Evolutionary conservation across 208 protist genomes (phyloP), one percentile per base, ranked within the genome.

Genomic region (Trichomonas vaginalis): DNA sequence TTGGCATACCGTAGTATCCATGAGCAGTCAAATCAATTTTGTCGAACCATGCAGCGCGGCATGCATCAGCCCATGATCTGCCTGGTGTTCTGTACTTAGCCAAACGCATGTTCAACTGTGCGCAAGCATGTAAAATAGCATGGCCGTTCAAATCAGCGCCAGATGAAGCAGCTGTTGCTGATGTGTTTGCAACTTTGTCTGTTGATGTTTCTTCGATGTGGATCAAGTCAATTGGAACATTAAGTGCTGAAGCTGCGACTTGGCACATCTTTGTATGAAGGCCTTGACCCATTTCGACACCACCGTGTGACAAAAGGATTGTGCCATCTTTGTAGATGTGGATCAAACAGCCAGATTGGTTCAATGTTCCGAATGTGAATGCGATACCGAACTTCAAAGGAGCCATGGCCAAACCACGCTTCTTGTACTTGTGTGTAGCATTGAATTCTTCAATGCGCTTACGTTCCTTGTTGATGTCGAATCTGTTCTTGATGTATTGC

Each of bases 331-430:
- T 96, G 95, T 97, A 97, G 40, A 98, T 46, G 62, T 97, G 97
- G 27, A 98, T 96, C 21, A 98, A 96, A 46, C 97, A 96, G 6
- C 96, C 88, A 15, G 96, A 95, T 95, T 98, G 97, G 95, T 98
- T 98, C 92, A 98, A 90, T 46, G 97, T 97, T 48, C 96, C 97
- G 14, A 96, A 87, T 6, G 96, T 97, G 95, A 98, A 98, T 12
- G 96, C 96, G 61, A 98, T 98, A 96, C 98, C 98, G 96, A 98
- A 99, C 95, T 98, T 98, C 17, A 96, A 96, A 27, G 98, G 97
- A 23, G 98, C 95, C 23, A 97, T 61, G 0, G 97, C 96, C 12
- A 98, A 95, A 49, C 98, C 98, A 46, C 97, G 96, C 97, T 99
- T 99, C 35, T 96, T 95, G 70, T 95, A 98, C 23, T 96, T 70